Evolutionary conservation across 345 rosid genomes (phyloP), one percentile per base, ranked within the genome.

Genomic region (Hibiscus mutabilis): DNA sequence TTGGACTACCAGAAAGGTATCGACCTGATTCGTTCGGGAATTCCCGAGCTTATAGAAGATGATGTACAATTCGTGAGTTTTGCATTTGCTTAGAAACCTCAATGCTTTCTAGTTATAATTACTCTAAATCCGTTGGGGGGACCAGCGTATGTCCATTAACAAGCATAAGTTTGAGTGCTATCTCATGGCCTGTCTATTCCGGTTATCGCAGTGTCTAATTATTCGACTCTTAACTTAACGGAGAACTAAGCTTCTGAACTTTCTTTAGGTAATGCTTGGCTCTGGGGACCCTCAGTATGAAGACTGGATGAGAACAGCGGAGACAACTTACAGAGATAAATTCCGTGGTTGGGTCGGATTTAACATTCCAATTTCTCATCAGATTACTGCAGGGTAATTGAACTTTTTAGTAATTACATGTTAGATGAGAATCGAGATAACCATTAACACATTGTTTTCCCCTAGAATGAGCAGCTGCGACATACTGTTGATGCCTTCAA

Each of bases 341-440:
- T 91, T 88, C 51, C 89, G 98, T 21, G 97, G 97, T 49, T 94
- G 98, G 98, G 97, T 94, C 74, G 97, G 98, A 63, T 94, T 94
- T 71, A 86, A 86, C 73, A 91, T 94, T 75, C 96, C 97, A 22
- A 81, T 91, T 78, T 91, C 98, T 74, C 98, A 94, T 79, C 81
- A 85, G 76, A 94, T 94, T 74, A 94, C 98, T 5, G 96, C 98
- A 31, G 97, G 98, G 97, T 94, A 90, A 81, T 71, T 37, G 59
- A 58, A 22, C 22, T 75, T 60, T 15, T 31, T 22, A 7, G 66
- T 9, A 53, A 66, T 60, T 13, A 31, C 37, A 15, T 47, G 61
- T 55, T 66, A 12, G 33, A 57, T 2, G 25, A 47, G 31, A 72
- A 35, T 57, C 6, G 24, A 53, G 37, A 72, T 46, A 55, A 10